Evolutionary conservation across 805 yeast genomes (phyloP).

Genomic region (Myxozyma vanderwaltii): DNA sequence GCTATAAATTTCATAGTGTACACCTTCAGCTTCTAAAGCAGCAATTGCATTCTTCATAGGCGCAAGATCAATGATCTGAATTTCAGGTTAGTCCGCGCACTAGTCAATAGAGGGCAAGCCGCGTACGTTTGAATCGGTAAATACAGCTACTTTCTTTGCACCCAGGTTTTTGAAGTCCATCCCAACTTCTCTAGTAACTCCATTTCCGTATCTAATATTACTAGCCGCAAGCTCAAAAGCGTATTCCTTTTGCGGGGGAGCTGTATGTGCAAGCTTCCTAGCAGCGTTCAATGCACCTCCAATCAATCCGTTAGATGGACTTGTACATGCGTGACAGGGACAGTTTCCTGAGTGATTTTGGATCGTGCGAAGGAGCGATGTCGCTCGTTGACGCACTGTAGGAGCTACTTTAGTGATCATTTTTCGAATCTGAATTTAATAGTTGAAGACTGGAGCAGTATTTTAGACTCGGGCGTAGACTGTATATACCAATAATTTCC

Average conservation of each 20-base stretch:
- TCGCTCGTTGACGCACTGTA: constrained; percentile 22
- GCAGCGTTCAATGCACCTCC: constrained; percentile 27
- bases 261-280: constrained; percentile 19
- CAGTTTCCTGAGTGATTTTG: constrained; percentile 41
- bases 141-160: constrained; percentile 43
- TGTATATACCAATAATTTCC: no score
- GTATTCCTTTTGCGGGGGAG: constrained; percentile 39
- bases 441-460: no score
- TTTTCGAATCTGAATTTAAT: neutral
- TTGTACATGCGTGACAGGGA: constrained; percentile 44
- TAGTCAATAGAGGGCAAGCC: neutral
- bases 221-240: constrained; percentile 48
- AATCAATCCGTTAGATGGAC: constrained; percentile 14
- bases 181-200: constrained; percentile 46
- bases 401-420: constrained; percentile 26
- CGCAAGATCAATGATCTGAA: constrained; percentile 36
- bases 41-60: constrained; percentile 42
- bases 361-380: constrained; percentile 32
- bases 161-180: constrained; percentile 44
- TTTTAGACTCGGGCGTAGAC: no score
- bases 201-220: constrained; percentile 46
- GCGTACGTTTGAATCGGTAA: constrained; percentile 42
- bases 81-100: neutral
- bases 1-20: constrained; percentile 42
- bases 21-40: constrained; percentile 43